phyloP scores from a whole-genome alignment of 768 basidiomycete species.

The Antrodiella citrinella region DNA sequence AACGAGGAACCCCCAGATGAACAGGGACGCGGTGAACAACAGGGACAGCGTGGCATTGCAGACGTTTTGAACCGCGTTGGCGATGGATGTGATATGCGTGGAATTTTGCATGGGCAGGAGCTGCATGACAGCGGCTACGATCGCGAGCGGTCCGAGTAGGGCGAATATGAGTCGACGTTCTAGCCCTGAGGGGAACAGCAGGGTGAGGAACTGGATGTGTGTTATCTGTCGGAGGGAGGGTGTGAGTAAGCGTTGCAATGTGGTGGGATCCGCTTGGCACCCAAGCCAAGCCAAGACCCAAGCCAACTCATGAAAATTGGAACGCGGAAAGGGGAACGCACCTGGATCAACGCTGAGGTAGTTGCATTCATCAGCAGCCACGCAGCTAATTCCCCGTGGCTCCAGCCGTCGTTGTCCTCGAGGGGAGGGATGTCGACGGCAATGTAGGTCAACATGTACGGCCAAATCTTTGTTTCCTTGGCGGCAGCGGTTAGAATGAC shows the following conservation, averaged over 20 bases:
- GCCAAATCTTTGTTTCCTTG: constrained; percentile 69
- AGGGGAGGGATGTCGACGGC: constrained; percentile 68
- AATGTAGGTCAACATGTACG: constrained; percentile 93
- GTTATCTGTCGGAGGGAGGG: constrained; percentile 88
- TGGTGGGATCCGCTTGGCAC: no score
- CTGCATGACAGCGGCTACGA: constrained; percentile 78
- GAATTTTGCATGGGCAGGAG: constrained; percentile 60
- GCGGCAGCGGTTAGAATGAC: constrained; percentile 58
- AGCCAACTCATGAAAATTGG: not conserved
- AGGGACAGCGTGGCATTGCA: constrained; percentile 96
- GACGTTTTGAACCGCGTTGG: constrained; percentile 79
- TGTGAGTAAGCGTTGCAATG: no score
- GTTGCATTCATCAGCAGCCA: constrained; percentile 89
- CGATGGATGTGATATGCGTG: constrained; percentile 37
- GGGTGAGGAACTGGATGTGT: constrained; percentile 94
- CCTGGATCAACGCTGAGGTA: constrained; percentile 80
- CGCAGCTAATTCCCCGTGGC: constrained; percentile 49
- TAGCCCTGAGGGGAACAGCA: constrained; percentile 85
- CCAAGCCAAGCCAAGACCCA: not conserved
- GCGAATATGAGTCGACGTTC: constrained; percentile 82
- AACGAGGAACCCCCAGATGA: constrained; percentile 89
- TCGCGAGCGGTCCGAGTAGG: constrained; percentile 81
- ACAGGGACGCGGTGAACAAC: constrained; percentile 81
- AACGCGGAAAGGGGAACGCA: constrained; percentile 23
- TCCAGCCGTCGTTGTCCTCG: constrained; percentile 42